A percentile compares a stretch with the other conserved stretches of the same genome.
phyloP scores from a whole-genome alignment of 768 basidiomycete genomes.

The Agaricus bisporus region DNA sequence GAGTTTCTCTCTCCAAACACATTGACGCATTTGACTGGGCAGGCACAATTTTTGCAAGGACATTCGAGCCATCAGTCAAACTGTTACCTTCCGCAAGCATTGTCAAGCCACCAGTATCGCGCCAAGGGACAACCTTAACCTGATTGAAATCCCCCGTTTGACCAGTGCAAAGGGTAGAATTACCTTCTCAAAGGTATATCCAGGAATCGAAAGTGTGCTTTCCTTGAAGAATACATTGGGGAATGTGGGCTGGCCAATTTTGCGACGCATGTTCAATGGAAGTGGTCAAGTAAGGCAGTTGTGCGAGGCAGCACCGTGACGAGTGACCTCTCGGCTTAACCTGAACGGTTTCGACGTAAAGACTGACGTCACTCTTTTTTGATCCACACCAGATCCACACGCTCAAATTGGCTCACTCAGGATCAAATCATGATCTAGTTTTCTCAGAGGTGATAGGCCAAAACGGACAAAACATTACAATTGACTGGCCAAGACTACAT shows the following conservation, averaged over 20 bases:
- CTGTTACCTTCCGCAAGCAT: constrained; percentile 62
- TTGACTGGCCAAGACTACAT: constrained; percentile 14
- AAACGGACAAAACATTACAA: constrained; percentile 16
- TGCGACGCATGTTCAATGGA: constrained; percentile 38
- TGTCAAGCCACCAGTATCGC: constrained; percentile 70
- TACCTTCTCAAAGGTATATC: constrained; percentile 69
- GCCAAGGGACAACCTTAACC: constrained; percentile 54
- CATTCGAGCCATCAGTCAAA: constrained; percentile 62
- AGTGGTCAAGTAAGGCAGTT: background rate
- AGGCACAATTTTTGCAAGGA: constrained; percentile 69
- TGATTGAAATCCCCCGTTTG: constrained; percentile 1
- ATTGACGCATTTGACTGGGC: constrained; percentile 69
- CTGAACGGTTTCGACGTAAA: background rate
- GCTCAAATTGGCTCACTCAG: background rate
- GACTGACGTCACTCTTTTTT: constrained; percentile 12
- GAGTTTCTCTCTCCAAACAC: constrained; percentile 67
- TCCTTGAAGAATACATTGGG: constrained; percentile 56
- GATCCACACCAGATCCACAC: background rate
- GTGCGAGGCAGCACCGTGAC: background rate
- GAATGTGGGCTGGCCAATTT: constrained; percentile 50
- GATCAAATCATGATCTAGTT: background rate
- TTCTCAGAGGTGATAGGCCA: background rate
- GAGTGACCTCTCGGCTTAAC: background rate
- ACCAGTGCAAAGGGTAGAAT: constrained; percentile 9
- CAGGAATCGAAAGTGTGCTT: constrained; percentile 57